phyloP scores from a whole-genome alignment of 306 rosid species.

The Cicer chorassanicum region DNA sequence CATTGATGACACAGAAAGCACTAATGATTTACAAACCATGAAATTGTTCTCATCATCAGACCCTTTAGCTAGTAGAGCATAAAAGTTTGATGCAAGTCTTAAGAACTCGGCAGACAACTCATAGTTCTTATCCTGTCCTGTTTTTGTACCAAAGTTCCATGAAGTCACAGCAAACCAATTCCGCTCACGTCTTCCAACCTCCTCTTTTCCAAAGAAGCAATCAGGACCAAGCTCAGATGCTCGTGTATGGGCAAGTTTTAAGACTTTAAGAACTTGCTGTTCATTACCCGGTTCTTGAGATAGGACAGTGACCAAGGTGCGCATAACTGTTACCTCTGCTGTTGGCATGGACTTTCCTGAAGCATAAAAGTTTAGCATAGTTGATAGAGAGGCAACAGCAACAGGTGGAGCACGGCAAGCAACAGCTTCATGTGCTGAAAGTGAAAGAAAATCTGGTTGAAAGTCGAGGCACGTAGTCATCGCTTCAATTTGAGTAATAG shows the following conservation, averaged over 20 bases:
- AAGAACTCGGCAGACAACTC: conserved; percentile 76
- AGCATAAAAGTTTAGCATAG: conserved; percentile 67
- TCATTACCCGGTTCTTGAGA: conserved; percentile 75
- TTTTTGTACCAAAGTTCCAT: conserved; percentile 84
- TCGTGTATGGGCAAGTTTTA: conserved; percentile 62
- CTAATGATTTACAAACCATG: conserved; percentile 72
- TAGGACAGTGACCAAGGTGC: conserved; percentile 81
- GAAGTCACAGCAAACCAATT: conserved; percentile 91
- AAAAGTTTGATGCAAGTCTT: conserved; percentile 74
- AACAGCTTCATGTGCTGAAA: conserved; percentile 96
- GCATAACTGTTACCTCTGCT: conserved; percentile 76
- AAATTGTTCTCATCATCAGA: conserved; percentile 57
- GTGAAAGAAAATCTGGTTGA: conserved; percentile 84
- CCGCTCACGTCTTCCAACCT: conserved; percentile 81
- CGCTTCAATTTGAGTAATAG: conserved; percentile 79
- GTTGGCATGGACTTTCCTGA: conserved; percentile 80
- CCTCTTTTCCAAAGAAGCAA: conserved; percentile 84
- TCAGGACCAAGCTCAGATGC: conserved; percentile 72
- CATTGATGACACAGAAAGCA: conserved; percentile 72
- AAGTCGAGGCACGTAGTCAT: conserved; percentile 86
- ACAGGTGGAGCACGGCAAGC: conserved; percentile 85
- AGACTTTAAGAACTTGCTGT: conserved; percentile 62
- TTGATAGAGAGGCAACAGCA: conserved; percentile 76
- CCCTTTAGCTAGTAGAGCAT: conserved; percentile 54
- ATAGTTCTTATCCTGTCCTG: conserved; percentile 68